These are phyloP conservation scores for Talaromyces sp. DNA, from an alignment of 2,329 filamentous ascomycete species.

Conservation along the genomic window DNA sequence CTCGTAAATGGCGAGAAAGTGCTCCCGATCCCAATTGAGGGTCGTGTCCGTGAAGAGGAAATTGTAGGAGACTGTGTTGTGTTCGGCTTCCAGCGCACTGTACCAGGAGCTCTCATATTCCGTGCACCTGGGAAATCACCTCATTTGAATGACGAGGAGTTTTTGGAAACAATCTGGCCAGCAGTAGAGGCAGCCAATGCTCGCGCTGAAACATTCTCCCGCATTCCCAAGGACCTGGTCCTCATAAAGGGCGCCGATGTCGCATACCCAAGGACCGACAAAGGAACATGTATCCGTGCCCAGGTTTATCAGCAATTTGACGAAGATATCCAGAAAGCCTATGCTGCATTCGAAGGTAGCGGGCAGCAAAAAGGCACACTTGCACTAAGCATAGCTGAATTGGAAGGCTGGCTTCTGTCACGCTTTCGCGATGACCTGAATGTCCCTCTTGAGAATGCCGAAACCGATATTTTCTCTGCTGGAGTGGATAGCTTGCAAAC, in stretches of 20 bases:
- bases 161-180: constrained; percentile 49
- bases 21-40: constrained; percentile 55
- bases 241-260: constrained; percentile 51
- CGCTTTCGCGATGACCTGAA: constrained; percentile 26
- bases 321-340: constrained; percentile 51
- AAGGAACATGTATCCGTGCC: constrained; percentile 59
- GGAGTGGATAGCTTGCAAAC: constrained; percentile 64
- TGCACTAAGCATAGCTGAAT: constrained; percentile 14
- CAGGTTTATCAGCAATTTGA: constrained; percentile 55
- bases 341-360: constrained; percentile 48
- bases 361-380: constrained; percentile 29
- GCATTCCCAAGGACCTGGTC: constrained; percentile 58
- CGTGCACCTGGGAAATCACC: constrained; percentile 55
- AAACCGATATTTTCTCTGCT: constrained; percentile 61
- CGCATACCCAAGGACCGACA: constrained; percentile 57
- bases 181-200: constrained; percentile 57
- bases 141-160: constrained; percentile 53
- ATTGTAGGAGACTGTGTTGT: constrained; percentile 61
- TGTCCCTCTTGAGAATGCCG: constrained; percentile 28
- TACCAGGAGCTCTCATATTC: constrained; percentile 53
- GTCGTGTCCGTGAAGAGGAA: constrained; percentile 55
- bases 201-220: constrained; percentile 55
- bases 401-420: constrained; percentile 50
- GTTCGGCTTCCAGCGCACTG: constrained; percentile 57
- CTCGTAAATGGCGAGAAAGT: constrained; percentile 56